Evolutionary conservation across 306 rosid genomes (phyloP), one percentile per base, ranked within the genome.

Genomic region (Amphicarpaea edgeworthii): DNA sequence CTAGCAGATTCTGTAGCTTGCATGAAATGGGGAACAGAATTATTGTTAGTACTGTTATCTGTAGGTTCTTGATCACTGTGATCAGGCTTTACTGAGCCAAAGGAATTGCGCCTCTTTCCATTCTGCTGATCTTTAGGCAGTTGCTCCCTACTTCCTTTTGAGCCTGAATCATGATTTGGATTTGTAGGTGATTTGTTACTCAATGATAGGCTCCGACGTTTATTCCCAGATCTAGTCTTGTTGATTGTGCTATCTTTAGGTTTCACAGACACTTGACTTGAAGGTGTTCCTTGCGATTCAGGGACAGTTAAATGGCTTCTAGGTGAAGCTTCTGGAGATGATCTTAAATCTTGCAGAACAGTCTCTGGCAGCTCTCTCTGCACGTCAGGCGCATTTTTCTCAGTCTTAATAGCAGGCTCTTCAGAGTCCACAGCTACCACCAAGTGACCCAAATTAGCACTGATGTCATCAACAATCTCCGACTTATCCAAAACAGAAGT

Each of bases 1-100:
- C 83, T 90, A 32, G 98, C 99, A 34, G 98, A 96, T 85, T 96
- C 87, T 15, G 99, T 96, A 46, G 92, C 98, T 84, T 90, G 98
- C 99, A 96, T 96, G 84, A 92, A 96, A 78, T 41, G 98, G 21
- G 99, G 99, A 77, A 92, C 34, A 59, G 92, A 78, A 77, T n/a
- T 85, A 24, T 86, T 90, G 80, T 65, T 79, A 79, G 78, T 81
- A 84, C 73, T 77, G 83, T 91, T 86, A 75, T 88, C 93, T 77
- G 75, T 75, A 40, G 90, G 83, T 73, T 90, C 99, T 77, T 86
- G 89, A 70, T 90, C 97, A 68, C 28, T 21, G 1, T 85, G 78
- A 70, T 92, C 99, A 2, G 90, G 85, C 58, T 72, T 88, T 64
- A 83, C 80, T 11, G 89, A 85, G 77, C 91, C 98, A 72, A 90